Percentiles rank a stretch among this genome's conserved stretches.
Conservation (phyloP, 352 stramenopile genomes). For the Phytopythium aichiense region DNA sequence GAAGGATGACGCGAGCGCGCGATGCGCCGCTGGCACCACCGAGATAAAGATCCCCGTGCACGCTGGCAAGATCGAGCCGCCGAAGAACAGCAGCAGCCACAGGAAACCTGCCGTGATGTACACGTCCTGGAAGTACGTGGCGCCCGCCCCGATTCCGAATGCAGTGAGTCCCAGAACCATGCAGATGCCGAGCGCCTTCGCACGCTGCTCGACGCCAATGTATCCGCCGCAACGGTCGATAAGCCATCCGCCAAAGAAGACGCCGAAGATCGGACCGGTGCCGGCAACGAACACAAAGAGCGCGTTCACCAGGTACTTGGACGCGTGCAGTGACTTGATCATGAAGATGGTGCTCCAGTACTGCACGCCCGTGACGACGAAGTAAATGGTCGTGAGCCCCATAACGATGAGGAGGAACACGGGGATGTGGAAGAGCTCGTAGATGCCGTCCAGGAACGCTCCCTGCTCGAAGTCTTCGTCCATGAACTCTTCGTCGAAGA, state of each 20-base stretch:
- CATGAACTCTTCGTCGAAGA: conserved; percentile 72
- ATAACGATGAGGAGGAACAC: conserved; percentile 79
- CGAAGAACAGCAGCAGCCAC: conserved; percentile 82
- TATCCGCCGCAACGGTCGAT: conserved; percentile 78
- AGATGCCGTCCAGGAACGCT: conserved; percentile 56
- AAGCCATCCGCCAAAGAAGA: conserved; percentile 79
- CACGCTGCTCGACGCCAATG: conserved; percentile 68
- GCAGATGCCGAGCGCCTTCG: conserved; percentile 70
- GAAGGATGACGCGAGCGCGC: conserved; percentile 72
- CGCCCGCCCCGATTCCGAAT: conserved; percentile 57
- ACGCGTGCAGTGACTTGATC: conserved; percentile 80
- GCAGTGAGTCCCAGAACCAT: conserved; percentile 69
- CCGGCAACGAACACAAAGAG: conserved; percentile 79
- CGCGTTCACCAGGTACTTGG: conserved; percentile 80
- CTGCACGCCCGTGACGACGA: conserved; percentile 83
- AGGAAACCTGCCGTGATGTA: conserved; percentile 71
- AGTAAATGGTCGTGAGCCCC: conserved; percentile 78
- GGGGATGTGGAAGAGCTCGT: conserved; percentile 59
- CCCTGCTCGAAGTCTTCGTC: conserved; percentile 61
- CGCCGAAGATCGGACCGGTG: conserved; percentile 74
- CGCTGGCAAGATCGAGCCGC: conserved; percentile 70
- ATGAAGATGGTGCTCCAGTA: conserved; percentile 89
- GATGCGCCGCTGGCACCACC: conserved; percentile 67
- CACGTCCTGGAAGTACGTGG: conserved; percentile 78
- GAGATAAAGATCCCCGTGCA: conserved; percentile 87